phyloP scores from a whole-genome alignment of 1,284 basidiomycete genomes.

The Ganoderma multipileum region DNA sequence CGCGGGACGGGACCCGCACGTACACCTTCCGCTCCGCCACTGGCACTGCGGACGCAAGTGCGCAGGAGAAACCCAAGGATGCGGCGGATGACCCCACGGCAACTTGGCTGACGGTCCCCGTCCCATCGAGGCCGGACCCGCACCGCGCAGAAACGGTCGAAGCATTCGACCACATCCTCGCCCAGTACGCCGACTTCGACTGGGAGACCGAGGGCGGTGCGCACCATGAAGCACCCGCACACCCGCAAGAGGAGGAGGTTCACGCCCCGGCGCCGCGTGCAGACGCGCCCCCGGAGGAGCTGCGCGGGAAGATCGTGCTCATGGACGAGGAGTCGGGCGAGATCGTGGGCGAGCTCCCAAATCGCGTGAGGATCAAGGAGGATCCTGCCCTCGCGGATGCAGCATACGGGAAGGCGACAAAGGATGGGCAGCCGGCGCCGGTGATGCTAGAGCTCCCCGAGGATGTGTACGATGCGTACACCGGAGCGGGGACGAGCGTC shows the following conservation, averaged over 20 bases:
- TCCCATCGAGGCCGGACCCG: constrained; percentile 41
- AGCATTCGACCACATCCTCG: constrained; percentile 72
- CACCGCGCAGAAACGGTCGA: constrained; percentile 65
- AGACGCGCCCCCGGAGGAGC: constrained; percentile 43
- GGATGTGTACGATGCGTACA: constrained; percentile 41
- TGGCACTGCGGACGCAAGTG: constrained; percentile 18
- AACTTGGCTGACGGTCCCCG: constrained; percentile 48
- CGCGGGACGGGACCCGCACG: constrained; percentile 45
- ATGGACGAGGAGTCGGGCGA: constrained; percentile 80
- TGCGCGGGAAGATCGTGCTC: constrained; percentile 74
- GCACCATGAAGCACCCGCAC: constrained; percentile 21
- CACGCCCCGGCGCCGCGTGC: background rate
- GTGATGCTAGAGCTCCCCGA: constrained; percentile 76
- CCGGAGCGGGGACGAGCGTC: constrained; percentile 33
- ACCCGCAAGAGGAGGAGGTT: background rate
- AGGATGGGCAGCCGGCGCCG: constrained; percentile 49
- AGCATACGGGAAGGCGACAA: constrained; percentile 16
- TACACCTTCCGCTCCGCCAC: constrained; percentile 44
- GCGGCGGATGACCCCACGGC: constrained; percentile 5
- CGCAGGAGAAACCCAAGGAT: constrained; percentile 31
- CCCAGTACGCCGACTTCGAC: constrained; percentile 66
- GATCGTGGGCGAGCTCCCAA: constrained; percentile 76
- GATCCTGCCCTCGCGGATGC: constrained; percentile 49
- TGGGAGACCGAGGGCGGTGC: constrained; percentile 15
- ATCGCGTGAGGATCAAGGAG: constrained; percentile 63